phyloP scores from a whole-genome alignment of 352 stramenopile genomes.

The Thraustochytrium sp. region DNA sequence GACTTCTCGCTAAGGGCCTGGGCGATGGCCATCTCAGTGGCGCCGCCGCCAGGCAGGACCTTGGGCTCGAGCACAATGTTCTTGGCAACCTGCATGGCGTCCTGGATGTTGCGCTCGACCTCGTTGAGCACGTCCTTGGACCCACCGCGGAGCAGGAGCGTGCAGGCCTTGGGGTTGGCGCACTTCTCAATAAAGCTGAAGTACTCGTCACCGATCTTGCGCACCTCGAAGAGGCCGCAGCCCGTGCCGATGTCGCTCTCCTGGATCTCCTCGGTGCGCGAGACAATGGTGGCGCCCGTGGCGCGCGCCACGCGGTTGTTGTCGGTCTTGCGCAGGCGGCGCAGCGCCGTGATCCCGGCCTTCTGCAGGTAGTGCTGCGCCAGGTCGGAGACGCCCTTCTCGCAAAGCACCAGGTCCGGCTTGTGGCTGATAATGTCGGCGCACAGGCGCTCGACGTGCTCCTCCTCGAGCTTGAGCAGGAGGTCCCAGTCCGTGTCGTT shows the following conservation, averaged over 20 bases:
- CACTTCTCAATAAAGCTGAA: conserved; percentile 99
- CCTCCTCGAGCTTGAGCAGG: conserved; percentile 96
- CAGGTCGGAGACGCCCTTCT: conserved; percentile 99
- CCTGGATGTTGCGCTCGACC: conserved; percentile 97
- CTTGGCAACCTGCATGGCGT: conserved; percentile 98
- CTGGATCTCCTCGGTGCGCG: conserved; percentile 94
- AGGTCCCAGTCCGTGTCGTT: conserved; percentile 97
- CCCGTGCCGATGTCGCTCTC: conserved; percentile 96
- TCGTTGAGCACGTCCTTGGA: conserved; percentile 99
- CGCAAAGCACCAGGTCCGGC: conserved; percentile 98
- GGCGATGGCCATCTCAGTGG: conserved; percentile 98
- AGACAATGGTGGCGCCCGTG: conserved; percentile 94
- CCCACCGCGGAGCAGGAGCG: conserved; percentile 92
- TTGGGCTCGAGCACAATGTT: conserved; percentile 98
- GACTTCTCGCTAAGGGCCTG: conserved; percentile 69
- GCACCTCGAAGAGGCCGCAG: conserved; percentile 96
- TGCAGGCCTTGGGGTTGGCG: conserved; percentile 95
- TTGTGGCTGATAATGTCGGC: conserved; percentile 93
- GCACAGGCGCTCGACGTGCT: conserved; percentile 99
- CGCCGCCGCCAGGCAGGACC: conserved; percentile 87
- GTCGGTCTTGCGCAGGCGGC: conserved; percentile 96
- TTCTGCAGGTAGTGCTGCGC: conserved; percentile 99
- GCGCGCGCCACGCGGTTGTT: conserved; percentile 97
- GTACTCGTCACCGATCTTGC: conserved; percentile 89
- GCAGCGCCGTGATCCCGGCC: conserved; percentile 96